Evolutionary conservation across 495 filamentous ascomycete species (phyloP), one percentile per base, ranked within the genome.

Genomic region (Hyaloscypha bicolor): DNA sequence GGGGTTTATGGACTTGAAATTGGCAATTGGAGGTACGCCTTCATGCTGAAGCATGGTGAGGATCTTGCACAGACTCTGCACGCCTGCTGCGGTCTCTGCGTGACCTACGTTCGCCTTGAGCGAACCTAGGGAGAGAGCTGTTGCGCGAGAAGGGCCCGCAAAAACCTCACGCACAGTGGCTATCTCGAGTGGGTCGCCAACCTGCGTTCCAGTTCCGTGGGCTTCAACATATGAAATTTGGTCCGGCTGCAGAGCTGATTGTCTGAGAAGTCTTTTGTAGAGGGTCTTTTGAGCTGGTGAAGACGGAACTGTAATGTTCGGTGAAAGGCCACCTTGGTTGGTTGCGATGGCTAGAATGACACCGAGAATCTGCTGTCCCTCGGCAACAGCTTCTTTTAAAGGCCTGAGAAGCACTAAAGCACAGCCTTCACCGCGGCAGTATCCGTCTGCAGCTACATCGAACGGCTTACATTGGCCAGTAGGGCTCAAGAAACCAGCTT

Each of bases 101-200:
- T 90, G 87, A n/a, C 87, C 86, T n/a, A 87, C 79, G 63, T 87
- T 86, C 1, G 80, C 80, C 69, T 90, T 89, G 4, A 85, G 76
- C 0, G 86, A 86, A 21, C 86, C 87, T 11, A 90, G 77, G 60
- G 78, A 78, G 4, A 87, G 71, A 4, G 83, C 80, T 0, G 79
- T 69, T 14, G 74, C 51, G 12, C 75, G 68, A 4, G 75, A 73
- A 22, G 77, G 42, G 51, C 75, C 73, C 29, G 64, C 66, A 30
- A 77, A 77, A 55, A 84, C 78, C 14, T 80, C 78, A 77, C 81
- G 37, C 78, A 80, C 65, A 76, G 78, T 62, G 88, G 85, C 4
- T 84, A 86, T 3, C 74, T 80, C 1, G 12, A 55, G 79, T 0
- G 86, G 87, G 69, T 91, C 89, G 4, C 88, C 87, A 2, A 80